phyloP scores from a whole-genome alignment of 2,329 filamentous ascomycete species.

The Fonsecaea monophora region DNA sequence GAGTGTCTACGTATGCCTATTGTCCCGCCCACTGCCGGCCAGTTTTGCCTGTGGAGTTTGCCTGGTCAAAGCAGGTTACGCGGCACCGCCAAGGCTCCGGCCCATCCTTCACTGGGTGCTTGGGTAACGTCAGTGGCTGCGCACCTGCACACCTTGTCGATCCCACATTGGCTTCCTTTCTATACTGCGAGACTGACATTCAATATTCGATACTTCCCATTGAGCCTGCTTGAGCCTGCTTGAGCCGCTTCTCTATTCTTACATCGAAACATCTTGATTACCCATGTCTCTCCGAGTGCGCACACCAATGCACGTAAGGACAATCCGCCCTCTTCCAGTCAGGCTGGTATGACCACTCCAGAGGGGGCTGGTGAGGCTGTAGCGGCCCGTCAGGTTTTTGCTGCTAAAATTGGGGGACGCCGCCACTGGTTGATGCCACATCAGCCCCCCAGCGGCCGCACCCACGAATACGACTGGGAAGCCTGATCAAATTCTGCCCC shows the following conservation, averaged over 20 bases:
- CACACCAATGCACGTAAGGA: not conserved
- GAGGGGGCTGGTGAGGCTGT: conserved; percentile 4
- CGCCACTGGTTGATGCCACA: conserved; percentile 3
- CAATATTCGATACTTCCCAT: too few relatives aligned
- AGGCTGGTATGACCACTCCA: not conserved
- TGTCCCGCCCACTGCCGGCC: not conserved
- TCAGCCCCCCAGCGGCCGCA: not conserved
- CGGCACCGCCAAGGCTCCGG: not conserved
- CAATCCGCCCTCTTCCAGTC: not conserved
- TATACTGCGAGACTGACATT: too few relatives aligned
- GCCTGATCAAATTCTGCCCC: not conserved
- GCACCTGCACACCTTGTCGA: not conserved
- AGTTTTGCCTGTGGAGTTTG: not conserved
- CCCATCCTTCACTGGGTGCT: too few relatives aligned
- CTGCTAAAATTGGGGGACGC: conserved; percentile 1
- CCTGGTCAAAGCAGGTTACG: not conserved
- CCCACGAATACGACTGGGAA: not conserved
- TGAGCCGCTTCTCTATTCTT: not conserved
- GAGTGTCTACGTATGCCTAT: not conserved
- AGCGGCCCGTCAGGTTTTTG: not conserved
- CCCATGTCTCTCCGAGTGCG: not conserved
- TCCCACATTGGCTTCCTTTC: not conserved
- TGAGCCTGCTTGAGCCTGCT: not conserved
- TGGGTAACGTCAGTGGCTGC: not conserved
- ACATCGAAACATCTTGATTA: not conserved